Conservation (phyloP, 306 rosid genomes). For the Cucurbita moschata region DNA sequence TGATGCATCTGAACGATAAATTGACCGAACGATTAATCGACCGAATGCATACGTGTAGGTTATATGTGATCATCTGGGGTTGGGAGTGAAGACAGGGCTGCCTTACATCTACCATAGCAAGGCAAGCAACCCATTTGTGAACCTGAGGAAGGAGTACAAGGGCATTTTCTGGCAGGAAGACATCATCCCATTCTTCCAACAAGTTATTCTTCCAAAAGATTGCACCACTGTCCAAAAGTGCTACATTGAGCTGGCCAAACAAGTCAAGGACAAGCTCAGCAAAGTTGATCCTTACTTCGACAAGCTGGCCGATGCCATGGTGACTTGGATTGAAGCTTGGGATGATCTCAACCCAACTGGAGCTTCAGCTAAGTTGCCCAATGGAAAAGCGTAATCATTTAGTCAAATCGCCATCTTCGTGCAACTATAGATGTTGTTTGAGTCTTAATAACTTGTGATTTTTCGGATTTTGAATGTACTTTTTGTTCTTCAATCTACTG, state of each 20-base stretch:
- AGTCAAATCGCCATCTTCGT: not conserved
- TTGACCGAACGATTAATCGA: not conserved
- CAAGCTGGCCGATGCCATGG: constrained; percentile 51
- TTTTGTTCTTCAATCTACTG: not conserved
- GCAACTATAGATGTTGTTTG: not conserved
- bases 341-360: constrained; percentile 38
- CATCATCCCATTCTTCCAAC: constrained; percentile 60
- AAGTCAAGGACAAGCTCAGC: constrained; percentile 69
- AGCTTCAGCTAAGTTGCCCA: constrained; percentile 15
- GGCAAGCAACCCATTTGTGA: constrained; percentile 60
- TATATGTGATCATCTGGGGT: constrained; percentile 72
- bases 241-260: constrained; percentile 73
- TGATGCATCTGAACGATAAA: not conserved
- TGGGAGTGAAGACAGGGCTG: constrained; percentile 75
- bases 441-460: not conserved
- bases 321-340: constrained; percentile 58
- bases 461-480: not conserved
- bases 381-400: constrained; percentile 18
- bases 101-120: constrained; percentile 67
- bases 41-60: constrained; percentile 17
- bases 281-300: constrained; percentile 73
- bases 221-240: constrained; percentile 77
- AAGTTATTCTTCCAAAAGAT: constrained; percentile 42
- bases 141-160: constrained; percentile 56
- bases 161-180: constrained; percentile 74